A percentile compares a stretch with the other conserved stretches of the same genome.
Conservation (phyloP, 495 filamentous ascomycete species). For the Hyaloscypha finlandica region DNA sequence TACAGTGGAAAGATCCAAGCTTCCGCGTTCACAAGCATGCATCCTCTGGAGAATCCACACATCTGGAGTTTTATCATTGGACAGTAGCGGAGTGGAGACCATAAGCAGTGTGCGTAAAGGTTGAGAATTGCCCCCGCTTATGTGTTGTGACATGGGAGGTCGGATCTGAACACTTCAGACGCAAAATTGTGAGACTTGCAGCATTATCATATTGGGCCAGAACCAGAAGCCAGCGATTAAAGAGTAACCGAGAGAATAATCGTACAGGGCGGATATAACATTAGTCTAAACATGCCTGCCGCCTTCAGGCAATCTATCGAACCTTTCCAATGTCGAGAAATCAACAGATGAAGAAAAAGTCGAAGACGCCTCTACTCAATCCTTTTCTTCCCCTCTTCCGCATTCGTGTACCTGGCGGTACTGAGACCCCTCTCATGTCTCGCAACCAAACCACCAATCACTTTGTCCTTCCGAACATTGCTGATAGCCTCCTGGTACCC, state of each 20-base stretch:
- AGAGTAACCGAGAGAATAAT: background rate
- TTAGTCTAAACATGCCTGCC: background rate
- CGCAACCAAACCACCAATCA: constrained; percentile 72
- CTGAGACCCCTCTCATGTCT: constrained; percentile 77
- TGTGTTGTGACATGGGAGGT: no score
- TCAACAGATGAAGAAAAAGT: background rate
- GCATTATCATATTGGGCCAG: no score
- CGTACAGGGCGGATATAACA: background rate
- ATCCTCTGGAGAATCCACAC: no score
- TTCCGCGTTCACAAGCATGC: no score
- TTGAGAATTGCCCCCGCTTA: no score
- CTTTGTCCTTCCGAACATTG: constrained; percentile 70
- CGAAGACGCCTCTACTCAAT: constrained; percentile 55
- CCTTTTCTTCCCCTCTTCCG: constrained; percentile 97
- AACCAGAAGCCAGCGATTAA: no score
- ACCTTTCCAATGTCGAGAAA: background rate
- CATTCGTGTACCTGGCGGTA: constrained; percentile 72
- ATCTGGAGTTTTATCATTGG: no score
- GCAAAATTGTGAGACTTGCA: no score
- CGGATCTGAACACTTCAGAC: no score
- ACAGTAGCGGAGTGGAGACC: no score
- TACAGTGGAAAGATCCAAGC: no score
- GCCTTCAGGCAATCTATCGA: background rate
- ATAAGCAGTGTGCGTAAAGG: no score
- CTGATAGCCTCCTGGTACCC: constrained; percentile 85